phyloP scores from a whole-genome alignment of 352 stramenopile genomes.

The Pythium apleroticum region DNA sequence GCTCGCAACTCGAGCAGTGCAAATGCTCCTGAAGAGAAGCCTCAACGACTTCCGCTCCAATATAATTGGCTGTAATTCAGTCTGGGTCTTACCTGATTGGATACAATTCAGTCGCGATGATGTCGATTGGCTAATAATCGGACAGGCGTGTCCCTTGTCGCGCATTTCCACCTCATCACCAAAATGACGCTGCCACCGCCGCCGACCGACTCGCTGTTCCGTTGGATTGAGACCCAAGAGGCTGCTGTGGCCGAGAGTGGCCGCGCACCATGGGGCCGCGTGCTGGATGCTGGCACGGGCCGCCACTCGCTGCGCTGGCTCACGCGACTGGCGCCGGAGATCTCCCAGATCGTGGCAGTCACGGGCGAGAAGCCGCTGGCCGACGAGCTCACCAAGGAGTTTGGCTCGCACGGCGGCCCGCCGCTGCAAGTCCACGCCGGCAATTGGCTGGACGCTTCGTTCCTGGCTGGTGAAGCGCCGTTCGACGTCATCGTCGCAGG shows the following conservation, averaged over 20 bases:
- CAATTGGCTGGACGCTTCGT: slow-evolving; percentile 52
- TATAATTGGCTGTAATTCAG: neutral
- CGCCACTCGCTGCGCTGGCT: slow-evolving; percentile 84
- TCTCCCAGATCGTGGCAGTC: slow-evolving; percentile 45
- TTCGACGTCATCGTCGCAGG: slow-evolving; percentile 58
- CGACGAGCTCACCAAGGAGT: slow-evolving; percentile 31
- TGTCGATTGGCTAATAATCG: slow-evolving; percentile 13
- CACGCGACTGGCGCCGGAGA: slow-evolving; percentile 39
- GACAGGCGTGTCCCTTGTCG: neutral
- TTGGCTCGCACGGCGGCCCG: slow-evolving; percentile 5
- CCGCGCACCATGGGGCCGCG: slow-evolving; percentile 32
- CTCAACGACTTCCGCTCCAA: neutral
- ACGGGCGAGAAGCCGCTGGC: slow-evolving; percentile 48
- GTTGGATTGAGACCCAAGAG: slow-evolving; percentile 49
- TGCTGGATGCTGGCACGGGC: slow-evolving; percentile 85
- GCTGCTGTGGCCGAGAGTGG: slow-evolving; percentile 3
- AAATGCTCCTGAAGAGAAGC: too few species aligned
- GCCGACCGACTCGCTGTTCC: slow-evolving; percentile 46
- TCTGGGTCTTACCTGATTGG: neutral
- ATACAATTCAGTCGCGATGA: neutral
- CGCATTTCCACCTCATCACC: slow-evolving; percentile 16
- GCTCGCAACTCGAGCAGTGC: too few species aligned
- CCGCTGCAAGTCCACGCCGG: slow-evolving; percentile 42
- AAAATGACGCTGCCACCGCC: slow-evolving; percentile 2
- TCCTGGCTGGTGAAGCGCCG: slow-evolving; percentile 34